Percentiles rank a stretch among this genome's conserved stretches.
Evolutionary conservation across 1,284 basidiomycete genomes (phyloP).

Genomic region (Ustilago crameri): DNA sequence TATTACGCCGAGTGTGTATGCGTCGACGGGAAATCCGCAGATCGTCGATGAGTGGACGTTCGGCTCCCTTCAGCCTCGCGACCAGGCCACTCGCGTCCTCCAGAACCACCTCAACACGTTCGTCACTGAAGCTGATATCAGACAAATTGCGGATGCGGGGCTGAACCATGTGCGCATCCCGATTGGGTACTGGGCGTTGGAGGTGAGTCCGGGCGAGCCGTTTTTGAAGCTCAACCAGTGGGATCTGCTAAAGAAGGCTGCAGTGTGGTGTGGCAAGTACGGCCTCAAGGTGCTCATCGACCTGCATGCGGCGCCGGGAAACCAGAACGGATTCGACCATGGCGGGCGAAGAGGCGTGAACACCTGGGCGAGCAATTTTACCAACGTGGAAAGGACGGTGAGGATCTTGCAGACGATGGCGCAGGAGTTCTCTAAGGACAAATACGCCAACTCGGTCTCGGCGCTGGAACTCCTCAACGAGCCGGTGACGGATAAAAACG

Average conservation of each 20-base stretch:
- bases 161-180: conserved; percentile 82
- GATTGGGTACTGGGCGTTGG: conserved; percentile 92
- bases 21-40: conserved; percentile 50
- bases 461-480: conserved; percentile 64
- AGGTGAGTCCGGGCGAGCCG: conserved; percentile 81
- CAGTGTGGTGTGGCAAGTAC: conserved; percentile 80
- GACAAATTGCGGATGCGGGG: conserved; percentile 71
- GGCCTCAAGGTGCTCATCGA: conserved; percentile 84
- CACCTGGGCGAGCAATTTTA: conserved; percentile 77
- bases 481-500: conserved; percentile 45
- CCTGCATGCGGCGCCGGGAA: conserved; percentile 71
- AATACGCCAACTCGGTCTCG: conserved; percentile 56
- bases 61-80: conserved; percentile 73
- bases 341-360: conserved; percentile 79
- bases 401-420: conserved; percentile 74
- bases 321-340: conserved; percentile 69
- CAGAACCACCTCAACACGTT: conserved; percentile 80
- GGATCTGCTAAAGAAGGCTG: conserved; percentile 73
- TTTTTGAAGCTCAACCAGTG: conserved; percentile 83
- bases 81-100: conserved; percentile 56
- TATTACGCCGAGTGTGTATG: conserved; percentile 71
- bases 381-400: conserved; percentile 78
- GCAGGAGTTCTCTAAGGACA: conserved; percentile 42
- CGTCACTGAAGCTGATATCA: conserved; percentile 82
- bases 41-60: conserved; percentile 87